Conservation (phyloP, 805 yeast species). For the Lachancea waltii region DNA sequence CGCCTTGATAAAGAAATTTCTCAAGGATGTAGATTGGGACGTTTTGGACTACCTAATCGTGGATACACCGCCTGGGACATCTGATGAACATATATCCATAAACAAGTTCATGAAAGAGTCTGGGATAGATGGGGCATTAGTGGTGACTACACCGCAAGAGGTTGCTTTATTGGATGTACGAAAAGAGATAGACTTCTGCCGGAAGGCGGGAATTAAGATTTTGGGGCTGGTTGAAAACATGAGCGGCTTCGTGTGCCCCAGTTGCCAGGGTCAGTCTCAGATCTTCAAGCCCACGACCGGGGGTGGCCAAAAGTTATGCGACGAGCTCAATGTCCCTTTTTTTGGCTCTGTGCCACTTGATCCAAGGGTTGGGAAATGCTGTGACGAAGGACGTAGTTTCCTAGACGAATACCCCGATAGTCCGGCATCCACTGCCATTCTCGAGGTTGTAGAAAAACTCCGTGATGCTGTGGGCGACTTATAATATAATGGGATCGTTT, state of each 20-base stretch:
- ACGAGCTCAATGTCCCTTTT: constrained; percentile 70
- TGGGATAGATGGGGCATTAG: constrained; percentile 91
- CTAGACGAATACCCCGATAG: constrained; percentile 81
- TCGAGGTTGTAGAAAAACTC: constrained; percentile 71
- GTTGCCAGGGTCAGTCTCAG: constrained; percentile 81
- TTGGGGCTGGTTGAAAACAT: constrained; percentile 93
- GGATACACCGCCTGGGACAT: constrained; percentile 98
- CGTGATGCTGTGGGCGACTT: constrained; percentile 46
- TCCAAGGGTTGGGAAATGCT: constrained; percentile 84
- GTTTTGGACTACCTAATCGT: constrained; percentile 76
- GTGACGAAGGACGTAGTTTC: constrained; percentile 83
- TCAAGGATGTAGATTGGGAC: constrained; percentile 91
- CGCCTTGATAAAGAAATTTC: constrained; percentile 84
- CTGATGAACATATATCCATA: constrained; percentile 92
- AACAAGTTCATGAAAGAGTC: constrained; percentile 81
- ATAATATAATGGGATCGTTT: constrained; percentile 1
- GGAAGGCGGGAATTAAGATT: constrained; percentile 79
- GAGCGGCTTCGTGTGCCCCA: constrained; percentile 98
- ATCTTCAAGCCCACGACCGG: constrained; percentile 96
- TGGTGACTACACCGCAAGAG: constrained; percentile 97
- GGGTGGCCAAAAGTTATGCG: constrained; percentile 81
- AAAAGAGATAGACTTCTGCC: constrained; percentile 91
- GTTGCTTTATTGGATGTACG: constrained; percentile 92
- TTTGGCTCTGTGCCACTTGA: constrained; percentile 93
- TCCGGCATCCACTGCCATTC: constrained; percentile 83